Conservation (phyloP, 495 filamentous ascomycete species). For the Chaetomium fimeti region DNA sequence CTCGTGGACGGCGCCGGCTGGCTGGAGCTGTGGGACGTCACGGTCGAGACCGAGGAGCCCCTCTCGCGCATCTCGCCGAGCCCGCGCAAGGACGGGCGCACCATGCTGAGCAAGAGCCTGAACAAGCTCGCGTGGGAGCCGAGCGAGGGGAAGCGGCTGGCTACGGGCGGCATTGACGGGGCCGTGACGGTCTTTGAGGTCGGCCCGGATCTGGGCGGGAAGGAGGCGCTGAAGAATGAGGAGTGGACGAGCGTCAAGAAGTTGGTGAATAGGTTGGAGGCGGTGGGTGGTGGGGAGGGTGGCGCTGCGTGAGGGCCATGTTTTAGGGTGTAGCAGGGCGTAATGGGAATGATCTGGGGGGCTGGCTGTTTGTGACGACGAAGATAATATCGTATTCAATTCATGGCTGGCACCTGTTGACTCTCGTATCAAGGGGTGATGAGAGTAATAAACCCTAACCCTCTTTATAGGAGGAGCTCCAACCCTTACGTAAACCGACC, state of each 20-base stretch:
- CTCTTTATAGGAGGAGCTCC: neutral
- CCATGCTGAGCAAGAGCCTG: conserved; percentile 71
- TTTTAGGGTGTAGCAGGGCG: neutral
- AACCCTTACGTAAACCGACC: neutral
- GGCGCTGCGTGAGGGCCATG: conserved; percentile 26
- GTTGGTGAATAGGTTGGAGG: conserved; percentile 68
- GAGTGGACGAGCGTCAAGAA: conserved; percentile 92
- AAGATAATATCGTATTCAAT: neutral
- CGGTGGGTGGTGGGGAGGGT: conserved; percentile 35
- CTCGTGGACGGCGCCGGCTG: conserved; percentile 91
- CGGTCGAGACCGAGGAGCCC: conserved; percentile 86
- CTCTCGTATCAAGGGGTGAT: neutral
- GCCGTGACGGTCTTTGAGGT: conserved; percentile 92
- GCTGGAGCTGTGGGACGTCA: conserved; percentile 94
- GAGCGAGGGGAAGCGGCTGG: conserved; percentile 78
- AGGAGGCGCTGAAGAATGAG: conserved; percentile 74
- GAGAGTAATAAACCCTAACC: conserved; percentile 5
- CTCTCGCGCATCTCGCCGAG: conserved; percentile 71
- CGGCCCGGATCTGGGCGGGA: conserved; percentile 75
- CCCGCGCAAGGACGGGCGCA: conserved; percentile 55
- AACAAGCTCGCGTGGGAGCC: conserved; percentile 94
- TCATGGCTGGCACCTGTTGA: neutral
- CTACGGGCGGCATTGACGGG: conserved; percentile 86
- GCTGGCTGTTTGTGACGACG: neutral
- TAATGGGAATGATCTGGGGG: neutral